Evolutionary conservation across 2,329 filamentous ascomycete genomes (phyloP).

Genomic region (Periconia macrospinosa): DNA sequence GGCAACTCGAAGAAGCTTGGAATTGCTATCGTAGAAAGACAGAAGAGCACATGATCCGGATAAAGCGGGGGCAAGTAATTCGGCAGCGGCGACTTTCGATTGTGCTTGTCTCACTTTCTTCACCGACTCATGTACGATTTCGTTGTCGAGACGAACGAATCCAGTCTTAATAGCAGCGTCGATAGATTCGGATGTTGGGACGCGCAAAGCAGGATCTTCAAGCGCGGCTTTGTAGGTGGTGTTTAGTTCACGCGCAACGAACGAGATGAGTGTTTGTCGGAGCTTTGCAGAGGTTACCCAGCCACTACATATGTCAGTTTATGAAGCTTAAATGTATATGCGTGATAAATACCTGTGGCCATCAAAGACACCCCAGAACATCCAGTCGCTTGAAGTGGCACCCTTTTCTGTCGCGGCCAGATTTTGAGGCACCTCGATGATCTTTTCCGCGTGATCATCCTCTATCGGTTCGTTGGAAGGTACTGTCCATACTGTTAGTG

Average conservation of each 20-base stretch:
- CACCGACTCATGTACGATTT: slow-evolving; percentile 92
- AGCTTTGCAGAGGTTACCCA: slow-evolving; percentile 98
- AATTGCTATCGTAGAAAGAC: slow-evolving; percentile 90
- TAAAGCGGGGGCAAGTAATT: slow-evolving; percentile 86
- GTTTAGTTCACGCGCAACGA: slow-evolving; percentile 91
- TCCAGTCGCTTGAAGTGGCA: slow-evolving; percentile 79
- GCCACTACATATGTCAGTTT: slow-evolving; percentile 60
- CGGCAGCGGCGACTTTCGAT: slow-evolving; percentile 87
- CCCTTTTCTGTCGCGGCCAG: slow-evolving; percentile 58
- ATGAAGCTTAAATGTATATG: not conserved
- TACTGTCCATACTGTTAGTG: slow-evolving; percentile 41
- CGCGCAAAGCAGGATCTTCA: slow-evolving; percentile 57
- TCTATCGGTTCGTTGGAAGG: slow-evolving; percentile 98
- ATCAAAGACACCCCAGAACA: slow-evolving; percentile 99
- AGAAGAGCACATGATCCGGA: slow-evolving; percentile 97
- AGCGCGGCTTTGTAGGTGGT: slow-evolving; percentile 80
- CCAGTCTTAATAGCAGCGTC: slow-evolving; percentile 91
- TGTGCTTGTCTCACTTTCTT: slow-evolving; percentile 87
- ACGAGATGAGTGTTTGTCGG: slow-evolving; percentile 87
- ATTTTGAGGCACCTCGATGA: slow-evolving; percentile 79
- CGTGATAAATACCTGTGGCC: slow-evolving; percentile 75
- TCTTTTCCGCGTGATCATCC: slow-evolving; percentile 97
- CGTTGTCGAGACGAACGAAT: slow-evolving; percentile 85
- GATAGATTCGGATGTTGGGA: slow-evolving; percentile 77
- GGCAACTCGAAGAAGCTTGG: slow-evolving; percentile 86